phyloP scores from a whole-genome alignment of 192 early-diverging fungal genomes.

The Neocallimastix lanati region DNA sequence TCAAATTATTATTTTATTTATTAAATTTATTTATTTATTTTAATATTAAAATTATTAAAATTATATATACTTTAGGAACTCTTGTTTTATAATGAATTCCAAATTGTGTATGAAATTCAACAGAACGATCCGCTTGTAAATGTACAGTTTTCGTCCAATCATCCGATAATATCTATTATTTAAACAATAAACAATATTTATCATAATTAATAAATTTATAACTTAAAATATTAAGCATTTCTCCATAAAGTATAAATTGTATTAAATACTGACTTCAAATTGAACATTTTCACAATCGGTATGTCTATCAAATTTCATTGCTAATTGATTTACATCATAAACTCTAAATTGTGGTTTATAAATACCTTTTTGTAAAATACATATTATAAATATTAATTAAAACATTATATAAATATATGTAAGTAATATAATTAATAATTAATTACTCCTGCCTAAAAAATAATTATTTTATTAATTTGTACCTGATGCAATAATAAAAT shows the following conservation, averaged over 20 bases:
- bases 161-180: constrained; percentile 57
- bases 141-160: constrained; percentile 95
- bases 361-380: constrained; percentile 47
- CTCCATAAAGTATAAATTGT: no score
- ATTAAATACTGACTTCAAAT: constrained; percentile 26
- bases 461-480: no score
- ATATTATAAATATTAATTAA: no score
- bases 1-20: constrained; percentile 1
- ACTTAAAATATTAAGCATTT: no score
- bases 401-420: no score
- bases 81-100: constrained; percentile 83
- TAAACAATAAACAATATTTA: no score
- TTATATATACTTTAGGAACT: constrained; percentile 50
- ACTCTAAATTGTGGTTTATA: constrained; percentile 96
- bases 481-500: constrained; percentile 79
- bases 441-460: no score
- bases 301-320: constrained; percentile 97
- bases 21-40: background rate
- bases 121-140: constrained; percentile 69
- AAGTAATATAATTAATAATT: no score
- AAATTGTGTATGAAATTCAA: constrained; percentile 92
- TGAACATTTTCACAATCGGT: constrained; percentile 82
- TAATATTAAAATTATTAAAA: no score
- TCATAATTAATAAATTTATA: no score
- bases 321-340: constrained; percentile 74